Conservation (phyloP, 169 alveolate species). For the Theileria luwenshuni region DNA sequence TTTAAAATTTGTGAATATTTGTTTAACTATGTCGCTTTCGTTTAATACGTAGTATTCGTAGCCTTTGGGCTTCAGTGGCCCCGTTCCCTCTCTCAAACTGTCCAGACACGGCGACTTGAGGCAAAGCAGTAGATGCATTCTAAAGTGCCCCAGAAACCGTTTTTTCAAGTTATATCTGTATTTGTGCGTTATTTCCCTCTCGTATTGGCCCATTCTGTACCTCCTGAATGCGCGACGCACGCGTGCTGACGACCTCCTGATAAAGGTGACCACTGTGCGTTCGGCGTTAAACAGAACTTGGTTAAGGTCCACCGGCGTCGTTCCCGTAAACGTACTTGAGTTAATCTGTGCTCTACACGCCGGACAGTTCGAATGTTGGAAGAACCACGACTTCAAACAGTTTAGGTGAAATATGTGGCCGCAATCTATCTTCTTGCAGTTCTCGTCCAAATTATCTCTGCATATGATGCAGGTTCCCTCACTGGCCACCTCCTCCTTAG, state of each 20-base stretch:
- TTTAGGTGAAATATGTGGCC: slow-evolving; percentile 84
- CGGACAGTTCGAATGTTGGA: slow-evolving; percentile 84
- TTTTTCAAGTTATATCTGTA: too few species aligned
- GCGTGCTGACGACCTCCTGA: background rate
- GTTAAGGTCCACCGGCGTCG: background rate
- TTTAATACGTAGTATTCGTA: too few species aligned
- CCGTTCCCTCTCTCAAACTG: too few species aligned
- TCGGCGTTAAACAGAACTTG: background rate
- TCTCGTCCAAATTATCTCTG: slow-evolving; percentile 80
- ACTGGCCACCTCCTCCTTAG: slow-evolving; percentile 79
- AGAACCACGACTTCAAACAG: slow-evolving; percentile 83
- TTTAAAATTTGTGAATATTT: too few species aligned
- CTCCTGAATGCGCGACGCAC: too few species aligned
- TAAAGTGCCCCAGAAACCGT: too few species aligned
- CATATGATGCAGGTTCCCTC: slow-evolving; percentile 85
- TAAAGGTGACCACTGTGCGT: background rate
- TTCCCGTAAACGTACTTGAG: background rate
- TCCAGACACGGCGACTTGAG: too few species aligned
- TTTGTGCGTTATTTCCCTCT: too few species aligned
- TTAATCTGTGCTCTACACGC: slow-evolving; percentile 75
- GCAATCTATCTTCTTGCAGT: slow-evolving; percentile 81
- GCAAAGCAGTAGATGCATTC: too few species aligned
- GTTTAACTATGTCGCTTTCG: too few species aligned
- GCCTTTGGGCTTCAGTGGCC: too few species aligned
- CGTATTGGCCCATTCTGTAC: too few species aligned